A percentile compares a stretch with the other conserved stretches of the same genome.
Evolutionary conservation across 768 basidiomycete species (phyloP).

Genomic region (Leccinum longicurvipes): DNA sequence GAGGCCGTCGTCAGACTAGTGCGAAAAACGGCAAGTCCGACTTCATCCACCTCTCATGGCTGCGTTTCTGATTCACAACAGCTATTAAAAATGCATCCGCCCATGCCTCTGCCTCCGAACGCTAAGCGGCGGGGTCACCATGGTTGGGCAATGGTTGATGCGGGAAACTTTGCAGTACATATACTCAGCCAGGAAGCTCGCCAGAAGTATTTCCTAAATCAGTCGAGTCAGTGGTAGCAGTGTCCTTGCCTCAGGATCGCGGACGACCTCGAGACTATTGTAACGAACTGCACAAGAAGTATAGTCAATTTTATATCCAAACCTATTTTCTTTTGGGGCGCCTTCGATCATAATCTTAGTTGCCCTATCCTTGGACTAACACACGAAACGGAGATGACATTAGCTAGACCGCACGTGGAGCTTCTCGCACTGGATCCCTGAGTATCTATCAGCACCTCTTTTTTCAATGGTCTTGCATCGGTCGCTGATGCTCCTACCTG

Average conservation of each 20-base stretch:
- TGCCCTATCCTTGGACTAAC: too few relatives aligned
- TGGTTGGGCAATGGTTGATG: constrained; percentile 85
- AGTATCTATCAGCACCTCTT: too few relatives aligned
- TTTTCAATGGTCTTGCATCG: too few relatives aligned
- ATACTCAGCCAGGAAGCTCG: constrained; percentile 63
- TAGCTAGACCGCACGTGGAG: too few relatives aligned
- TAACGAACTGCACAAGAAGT: too few relatives aligned
- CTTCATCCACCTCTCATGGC: not conserved
- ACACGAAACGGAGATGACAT: too few relatives aligned
- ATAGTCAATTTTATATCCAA: too few relatives aligned
- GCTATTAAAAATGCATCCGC: constrained; percentile 58
- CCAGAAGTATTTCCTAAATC: constrained; percentile 59
- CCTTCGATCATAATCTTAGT: too few relatives aligned
- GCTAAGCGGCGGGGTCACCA: constrained; percentile 56
- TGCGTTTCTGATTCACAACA: constrained; percentile 28
- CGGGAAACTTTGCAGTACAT: constrained; percentile 77
- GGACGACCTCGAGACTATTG: too few relatives aligned
- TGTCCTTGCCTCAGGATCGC: not conserved
- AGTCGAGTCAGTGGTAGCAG: constrained; percentile 27
- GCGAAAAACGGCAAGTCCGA: constrained; percentile 60
- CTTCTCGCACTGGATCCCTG: too few relatives aligned
- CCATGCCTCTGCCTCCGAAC: constrained; percentile 60
- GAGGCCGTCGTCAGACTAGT: constrained; percentile 70
- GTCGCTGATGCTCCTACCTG: too few relatives aligned
- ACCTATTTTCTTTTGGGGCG: too few relatives aligned